Evolutionary conservation across 2,329 filamentous ascomycete species (phyloP).

Genomic region (Penicillium carneum): DNA sequence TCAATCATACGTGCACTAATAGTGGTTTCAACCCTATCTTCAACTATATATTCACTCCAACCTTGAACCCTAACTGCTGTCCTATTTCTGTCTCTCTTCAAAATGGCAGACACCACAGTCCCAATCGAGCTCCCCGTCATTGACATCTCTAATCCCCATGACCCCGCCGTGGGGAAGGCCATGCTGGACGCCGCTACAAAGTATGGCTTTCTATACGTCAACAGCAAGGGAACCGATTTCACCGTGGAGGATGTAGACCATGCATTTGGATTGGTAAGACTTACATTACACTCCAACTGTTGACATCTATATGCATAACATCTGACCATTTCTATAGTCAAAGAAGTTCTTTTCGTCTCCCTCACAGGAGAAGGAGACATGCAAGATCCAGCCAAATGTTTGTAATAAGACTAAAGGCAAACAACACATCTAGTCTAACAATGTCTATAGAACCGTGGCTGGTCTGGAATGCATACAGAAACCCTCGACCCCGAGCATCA

Average conservation of each 20-base stretch:
- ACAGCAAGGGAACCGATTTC: slow-evolving; percentile 75
- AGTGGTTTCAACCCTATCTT: background rate
- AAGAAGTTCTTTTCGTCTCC: slow-evolving; percentile 76
- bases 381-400: slow-evolving; percentile 72
- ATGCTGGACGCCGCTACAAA: slow-evolving; percentile 80
- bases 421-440: slow-evolving; percentile 2
- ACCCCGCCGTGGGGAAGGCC: slow-evolving; percentile 67
- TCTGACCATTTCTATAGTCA: slow-evolving; percentile 60
- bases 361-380: slow-evolving; percentile 73
- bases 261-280: slow-evolving; percentile 75
- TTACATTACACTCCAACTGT: background rate
- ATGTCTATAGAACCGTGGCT: slow-evolving; percentile 75
- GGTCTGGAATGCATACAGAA: slow-evolving; percentile 86
- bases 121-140: slow-evolving; percentile 75
- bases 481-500: slow-evolving; percentile 85
- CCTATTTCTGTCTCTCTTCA: background rate
- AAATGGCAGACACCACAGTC: slow-evolving; percentile 36
- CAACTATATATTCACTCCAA: slow-evolving; percentile 4
- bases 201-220: slow-evolving; percentile 89
- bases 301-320: slow-evolving; percentile 1
- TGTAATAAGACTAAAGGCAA: slow-evolving; percentile 18
- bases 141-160: slow-evolving; percentile 71
- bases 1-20: slow-evolving; percentile 7
- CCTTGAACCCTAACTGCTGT: background rate
- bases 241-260: slow-evolving; percentile 69